phyloP scores from a whole-genome alignment of 192 early-diverging fungal species.

The Entomortierella parvispora region DNA sequence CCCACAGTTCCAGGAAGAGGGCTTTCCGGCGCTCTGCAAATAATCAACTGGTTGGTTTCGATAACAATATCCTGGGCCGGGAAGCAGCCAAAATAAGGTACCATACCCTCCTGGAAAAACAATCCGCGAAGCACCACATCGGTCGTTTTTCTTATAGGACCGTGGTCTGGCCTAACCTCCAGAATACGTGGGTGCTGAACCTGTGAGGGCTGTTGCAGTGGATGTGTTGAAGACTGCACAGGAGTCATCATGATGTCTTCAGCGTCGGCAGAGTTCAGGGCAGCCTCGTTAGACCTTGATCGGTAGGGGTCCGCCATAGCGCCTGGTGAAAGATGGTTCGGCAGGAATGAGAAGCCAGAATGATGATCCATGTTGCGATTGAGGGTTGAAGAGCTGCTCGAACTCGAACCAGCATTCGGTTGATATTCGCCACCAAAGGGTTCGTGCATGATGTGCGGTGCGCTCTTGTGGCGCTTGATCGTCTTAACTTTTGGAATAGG shows the following conservation, averaged over 20 bases:
- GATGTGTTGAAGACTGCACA: slow-evolving; percentile 1
- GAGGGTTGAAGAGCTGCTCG: background rate
- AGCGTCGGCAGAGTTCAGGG: background rate
- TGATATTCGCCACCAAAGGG: background rate
- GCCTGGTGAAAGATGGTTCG: background rate
- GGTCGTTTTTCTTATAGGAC: slow-evolving; percentile 36
- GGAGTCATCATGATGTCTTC: background rate
- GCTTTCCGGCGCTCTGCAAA: slow-evolving; percentile 39
- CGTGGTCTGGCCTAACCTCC: slow-evolving; percentile 32
- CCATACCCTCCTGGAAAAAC: slow-evolving; percentile 38
- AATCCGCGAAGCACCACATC: slow-evolving; percentile 41
- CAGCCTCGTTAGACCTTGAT: background rate
- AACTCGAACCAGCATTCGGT: background rate
- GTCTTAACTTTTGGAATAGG: slow-evolving; percentile 40
- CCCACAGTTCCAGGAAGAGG: slow-evolving; percentile 18
- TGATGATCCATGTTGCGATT: background rate
- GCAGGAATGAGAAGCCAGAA: background rate
- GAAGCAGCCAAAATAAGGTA: slow-evolving; percentile 41
- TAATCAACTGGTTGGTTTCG: slow-evolving; percentile 18
- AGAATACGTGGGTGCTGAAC: slow-evolving; percentile 10
- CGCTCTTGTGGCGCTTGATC: slow-evolving; percentile 45
- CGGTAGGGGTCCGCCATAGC: background rate
- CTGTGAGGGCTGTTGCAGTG: background rate
- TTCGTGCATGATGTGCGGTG: slow-evolving; percentile 12
- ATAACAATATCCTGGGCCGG: slow-evolving; percentile 36